These are phyloP conservation scores for Aspergillus saccharolyticus DNA, from an alignment of 495 filamentous ascomycete species.

Conservation along the genomic window DNA sequence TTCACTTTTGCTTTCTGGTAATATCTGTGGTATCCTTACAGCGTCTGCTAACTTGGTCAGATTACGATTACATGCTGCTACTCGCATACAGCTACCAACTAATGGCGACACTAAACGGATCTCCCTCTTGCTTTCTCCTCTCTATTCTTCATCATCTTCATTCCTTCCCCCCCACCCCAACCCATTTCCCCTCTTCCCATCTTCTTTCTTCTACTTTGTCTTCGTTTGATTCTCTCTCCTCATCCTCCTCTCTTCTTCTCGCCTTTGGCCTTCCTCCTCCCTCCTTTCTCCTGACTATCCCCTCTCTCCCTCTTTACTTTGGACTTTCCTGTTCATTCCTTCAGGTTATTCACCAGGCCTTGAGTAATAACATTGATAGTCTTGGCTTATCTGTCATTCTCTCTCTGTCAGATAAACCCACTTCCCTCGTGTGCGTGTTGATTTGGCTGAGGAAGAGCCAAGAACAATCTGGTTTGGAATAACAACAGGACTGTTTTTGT, in stretches of 20 bases:
- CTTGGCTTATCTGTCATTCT: conserved; percentile 35
- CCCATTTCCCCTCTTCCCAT: conserved; percentile 31
- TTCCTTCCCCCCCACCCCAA: conserved; percentile 25
- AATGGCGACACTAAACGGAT: conserved; percentile 10
- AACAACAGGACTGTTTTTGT: background rate
- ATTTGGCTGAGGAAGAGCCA: background rate
- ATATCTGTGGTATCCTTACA: background rate
- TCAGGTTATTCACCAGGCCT: conserved; percentile 30
- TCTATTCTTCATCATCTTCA: conserved; percentile 8
- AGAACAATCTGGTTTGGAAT: background rate
- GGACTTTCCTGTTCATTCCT: conserved; percentile 39
- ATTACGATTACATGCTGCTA: conserved; percentile 1
- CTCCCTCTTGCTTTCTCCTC: conserved; percentile 30
- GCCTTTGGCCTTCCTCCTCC: conserved; percentile 27
- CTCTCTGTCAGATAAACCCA: conserved; percentile 27
- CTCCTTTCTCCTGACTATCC: conserved; percentile 31
- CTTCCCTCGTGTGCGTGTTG: conserved; percentile 4
- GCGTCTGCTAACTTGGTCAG: background rate
- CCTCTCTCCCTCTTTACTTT: conserved; percentile 15
- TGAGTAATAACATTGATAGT: conserved; percentile 20
- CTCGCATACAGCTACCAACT: background rate
- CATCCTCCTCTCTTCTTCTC: background rate
- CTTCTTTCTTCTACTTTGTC: conserved; percentile 16
- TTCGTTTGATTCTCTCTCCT: conserved; percentile 18
- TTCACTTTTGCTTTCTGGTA: conserved; percentile 8